Evolutionary conservation across 2,329 filamentous ascomycete species (phyloP).

Genomic region (Periconia sp.): DNA sequence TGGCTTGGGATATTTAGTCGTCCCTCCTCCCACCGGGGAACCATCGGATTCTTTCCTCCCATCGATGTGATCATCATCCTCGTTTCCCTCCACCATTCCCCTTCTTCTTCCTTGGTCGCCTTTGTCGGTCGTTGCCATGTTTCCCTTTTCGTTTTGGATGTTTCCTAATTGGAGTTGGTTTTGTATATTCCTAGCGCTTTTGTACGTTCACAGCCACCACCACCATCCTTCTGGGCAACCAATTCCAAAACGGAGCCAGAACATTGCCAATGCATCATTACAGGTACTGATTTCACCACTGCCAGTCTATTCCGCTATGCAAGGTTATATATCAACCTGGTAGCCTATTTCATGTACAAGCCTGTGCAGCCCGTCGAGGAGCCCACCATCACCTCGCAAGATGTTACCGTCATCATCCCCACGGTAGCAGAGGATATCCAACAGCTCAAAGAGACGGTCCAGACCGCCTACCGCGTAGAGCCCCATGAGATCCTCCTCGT

Average conservation of each 20-base stretch:
- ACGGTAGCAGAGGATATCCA: slow-evolving; percentile 87
- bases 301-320: slow-evolving; percentile 82
- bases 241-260: neutral
- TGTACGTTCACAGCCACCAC: slow-evolving; percentile 28
- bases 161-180: slow-evolving; percentile 45
- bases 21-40: slow-evolving; percentile 41
- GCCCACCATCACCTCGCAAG: slow-evolving; percentile 74
- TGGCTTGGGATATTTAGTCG: slow-evolving; percentile 45
- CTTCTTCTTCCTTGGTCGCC: slow-evolving; percentile 39
- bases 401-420: slow-evolving; percentile 93
- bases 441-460: slow-evolving; percentile 78
- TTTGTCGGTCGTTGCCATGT: slow-evolving; percentile 43
- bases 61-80: slow-evolving; percentile 45
- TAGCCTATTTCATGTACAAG: slow-evolving; percentile 77
- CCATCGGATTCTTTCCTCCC: slow-evolving; percentile 40
- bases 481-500: slow-evolving; percentile 79
- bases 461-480: slow-evolving; percentile 71
- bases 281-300: neutral
- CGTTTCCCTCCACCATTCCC: slow-evolving; percentile 36
- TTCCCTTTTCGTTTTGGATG: slow-evolving; percentile 40
- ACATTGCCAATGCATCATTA: neutral
- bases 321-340: slow-evolving; percentile 79
- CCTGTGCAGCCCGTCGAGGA: slow-evolving; percentile 80
- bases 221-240: neutral
- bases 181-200: slow-evolving; percentile 38